Base-by-base conservation (phyloP, 2,329 filamentous ascomycete species). In the Cryphonectria carpinicola region DNA sequence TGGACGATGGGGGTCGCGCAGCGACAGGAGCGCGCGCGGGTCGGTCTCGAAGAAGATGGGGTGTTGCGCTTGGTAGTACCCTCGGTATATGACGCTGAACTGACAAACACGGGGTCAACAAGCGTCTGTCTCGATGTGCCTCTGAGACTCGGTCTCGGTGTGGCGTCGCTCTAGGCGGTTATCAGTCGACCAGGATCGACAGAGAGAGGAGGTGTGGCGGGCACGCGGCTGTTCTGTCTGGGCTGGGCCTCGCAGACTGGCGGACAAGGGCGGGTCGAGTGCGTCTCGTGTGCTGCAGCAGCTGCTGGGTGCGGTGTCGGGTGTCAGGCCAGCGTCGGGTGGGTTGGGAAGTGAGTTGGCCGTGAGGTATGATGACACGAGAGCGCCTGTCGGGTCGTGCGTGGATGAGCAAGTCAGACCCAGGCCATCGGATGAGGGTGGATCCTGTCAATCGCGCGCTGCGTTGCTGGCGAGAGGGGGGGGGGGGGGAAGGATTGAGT, bases 1-100 rank as follows among this genome's bases (percentile, higher is more conserved):
- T 84, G 78, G 76, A 78, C 76, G 74, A 70, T 69, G 75, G 73
- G 63, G 77, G 74, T 75, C 74, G 79, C 77, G 77, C 78, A 61
- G 67, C 66, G 63, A 69, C 69, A 69, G 63, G 73, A 70, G 79
- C 77, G 82, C 82, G 79, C 80, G 76, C 77, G 46, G 65, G 70
- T 71, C 65, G 72, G 35, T 28, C 14, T 63, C 28, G 61, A 56
- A 56, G 66, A 62, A 35, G 56, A 37, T 52, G 70, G 32, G 32
- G 32, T 32, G 60, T 58, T 68, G 58, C 37, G 46, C 28, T 49
- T 49, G 46, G 58, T 19, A 28, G 22, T 10, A 52, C 56, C 13
- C 13, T 46, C 37, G 65, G 54, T 58, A 3, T 28, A 58, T 58
- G 56, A 4, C 35, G 10, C 56, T 28, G 54, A 14, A 32, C 13